phyloP scores from a whole-genome alignment of 345 rosid genomes.

The Hypericum perforatum region DNA sequence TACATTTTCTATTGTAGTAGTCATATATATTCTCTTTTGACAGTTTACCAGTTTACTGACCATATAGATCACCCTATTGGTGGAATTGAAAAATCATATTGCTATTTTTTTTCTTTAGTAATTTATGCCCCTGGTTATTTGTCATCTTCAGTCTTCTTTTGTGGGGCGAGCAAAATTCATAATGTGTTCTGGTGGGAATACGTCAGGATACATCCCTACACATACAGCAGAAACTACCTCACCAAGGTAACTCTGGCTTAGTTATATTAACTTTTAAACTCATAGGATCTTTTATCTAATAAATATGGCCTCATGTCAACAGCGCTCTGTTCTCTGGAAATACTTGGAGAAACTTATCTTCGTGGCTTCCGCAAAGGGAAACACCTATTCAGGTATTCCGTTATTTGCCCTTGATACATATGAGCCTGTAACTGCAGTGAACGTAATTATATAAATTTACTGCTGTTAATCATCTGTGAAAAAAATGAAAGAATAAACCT shows the following conservation, averaged over 20 bases:
- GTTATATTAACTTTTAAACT: not conserved
- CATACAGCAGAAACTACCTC: constrained; percentile 46
- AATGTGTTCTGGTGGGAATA: constrained; percentile 76
- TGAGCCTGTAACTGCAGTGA: too few relatives aligned
- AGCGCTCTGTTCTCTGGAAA: constrained; percentile 74
- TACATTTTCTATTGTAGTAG: too few relatives aligned
- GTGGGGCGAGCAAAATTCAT: constrained; percentile 80
- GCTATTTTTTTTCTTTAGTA: not conserved
- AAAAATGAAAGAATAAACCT: too few relatives aligned
- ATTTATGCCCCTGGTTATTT: constrained; percentile 5
- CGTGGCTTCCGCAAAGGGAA: constrained; percentile 83
- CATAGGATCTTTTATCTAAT: constrained; percentile 10
- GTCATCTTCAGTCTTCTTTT: constrained; percentile 53
- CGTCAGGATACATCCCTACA: constrained; percentile 62
- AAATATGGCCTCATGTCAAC: constrained; percentile 12
- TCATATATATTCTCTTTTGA: too few relatives aligned
- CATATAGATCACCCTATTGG: too few relatives aligned
- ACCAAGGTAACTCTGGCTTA: constrained; percentile 39
- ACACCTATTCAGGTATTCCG: constrained; percentile 48
- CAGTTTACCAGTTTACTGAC: too few relatives aligned
- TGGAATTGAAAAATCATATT: not conserved
- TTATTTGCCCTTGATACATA: not conserved
- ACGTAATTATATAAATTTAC: too few relatives aligned
- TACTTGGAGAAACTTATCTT: constrained; percentile 72
- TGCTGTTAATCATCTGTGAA: too few relatives aligned